Percentiles rank a stretch among this genome's conserved stretches.
Evolutionary conservation across 169 alveolate genomes (phyloP).

Genomic region (Plasmodium coatneyi): DNA sequence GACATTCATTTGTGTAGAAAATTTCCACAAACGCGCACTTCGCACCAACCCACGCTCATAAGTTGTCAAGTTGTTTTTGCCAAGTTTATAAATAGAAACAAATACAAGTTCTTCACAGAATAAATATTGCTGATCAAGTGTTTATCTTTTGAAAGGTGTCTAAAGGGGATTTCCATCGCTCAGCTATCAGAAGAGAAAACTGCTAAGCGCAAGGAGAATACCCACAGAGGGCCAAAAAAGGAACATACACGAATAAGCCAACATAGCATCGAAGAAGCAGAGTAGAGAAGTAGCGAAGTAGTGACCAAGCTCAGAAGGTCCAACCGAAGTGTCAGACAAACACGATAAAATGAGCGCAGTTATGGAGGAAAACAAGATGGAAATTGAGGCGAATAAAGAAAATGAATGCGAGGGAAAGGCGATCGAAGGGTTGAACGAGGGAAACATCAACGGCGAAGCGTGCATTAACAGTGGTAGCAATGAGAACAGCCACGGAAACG

Average conservation of each 20-base stretch:
- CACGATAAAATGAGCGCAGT: constrained; percentile 29
- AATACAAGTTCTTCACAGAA: not conserved
- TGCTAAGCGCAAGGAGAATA: not conserved
- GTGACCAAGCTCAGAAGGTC: not conserved
- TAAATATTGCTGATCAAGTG: not conserved
- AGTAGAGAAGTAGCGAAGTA: not conserved
- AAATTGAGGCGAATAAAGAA: not conserved
- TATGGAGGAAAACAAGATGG: constrained; percentile 40
- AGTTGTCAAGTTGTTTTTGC: not conserved
- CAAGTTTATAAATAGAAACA: not conserved
- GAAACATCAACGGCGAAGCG: not conserved
- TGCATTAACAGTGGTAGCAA: not conserved
- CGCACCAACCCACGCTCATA: not conserved
- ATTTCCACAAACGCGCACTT: not conserved
- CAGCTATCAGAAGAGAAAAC: not conserved
- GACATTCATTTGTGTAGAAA: not conserved
- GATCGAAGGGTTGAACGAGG: not conserved
- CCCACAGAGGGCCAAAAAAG: not conserved
- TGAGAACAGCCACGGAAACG: not conserved
- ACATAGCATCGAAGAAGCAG: not conserved
- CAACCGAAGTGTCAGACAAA: not conserved
- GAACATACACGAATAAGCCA: not conserved
- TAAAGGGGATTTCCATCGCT: not conserved
- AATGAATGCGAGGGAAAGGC: constrained; percentile 9
- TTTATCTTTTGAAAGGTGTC: not conserved